phyloP scores from a whole-genome alignment of 495 filamentous ascomycete species.

The Hypoxylon fuscum region DNA sequence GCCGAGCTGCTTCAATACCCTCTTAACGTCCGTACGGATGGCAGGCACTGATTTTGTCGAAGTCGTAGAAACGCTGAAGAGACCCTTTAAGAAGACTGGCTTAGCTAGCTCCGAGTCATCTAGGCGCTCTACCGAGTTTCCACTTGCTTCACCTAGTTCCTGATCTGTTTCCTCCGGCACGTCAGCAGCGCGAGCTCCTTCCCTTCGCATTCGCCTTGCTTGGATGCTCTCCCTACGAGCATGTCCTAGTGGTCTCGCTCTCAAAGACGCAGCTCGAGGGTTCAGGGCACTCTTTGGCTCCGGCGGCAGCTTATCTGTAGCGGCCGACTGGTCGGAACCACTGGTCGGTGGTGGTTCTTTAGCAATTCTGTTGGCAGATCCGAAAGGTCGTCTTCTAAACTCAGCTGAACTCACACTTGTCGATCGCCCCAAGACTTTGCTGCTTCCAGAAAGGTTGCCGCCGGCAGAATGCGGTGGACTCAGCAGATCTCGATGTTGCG shows the following conservation, averaged over 20 bases:
- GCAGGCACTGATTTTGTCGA: slow-evolving; percentile 86
- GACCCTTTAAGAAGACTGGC: slow-evolving; percentile 94
- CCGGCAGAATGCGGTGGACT: slow-evolving; percentile 72
- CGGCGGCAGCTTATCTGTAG: slow-evolving; percentile 51
- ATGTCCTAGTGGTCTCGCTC: slow-evolving; percentile 91
- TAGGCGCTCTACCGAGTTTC: slow-evolving; percentile 60
- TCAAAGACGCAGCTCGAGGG: slow-evolving; percentile 66
- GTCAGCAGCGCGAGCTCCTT: slow-evolving; percentile 71
- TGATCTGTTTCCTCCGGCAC: slow-evolving; percentile 84
- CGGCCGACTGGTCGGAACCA: slow-evolving; percentile 76
- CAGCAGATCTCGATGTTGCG: slow-evolving; percentile 76
- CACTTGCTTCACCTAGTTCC: slow-evolving; percentile 61
- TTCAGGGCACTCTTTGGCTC: slow-evolving; percentile 50
- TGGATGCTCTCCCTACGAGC: slow-evolving; percentile 90
- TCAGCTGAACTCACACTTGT: slow-evolving; percentile 90
- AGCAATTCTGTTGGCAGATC: slow-evolving; percentile 55
- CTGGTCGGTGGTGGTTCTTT: slow-evolving; percentile 75
- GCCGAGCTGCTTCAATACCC: slow-evolving; percentile 85
- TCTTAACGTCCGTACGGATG: slow-evolving; percentile 91
- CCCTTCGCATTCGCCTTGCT: slow-evolving; percentile 70
- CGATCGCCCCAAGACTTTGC: slow-evolving; percentile 76
- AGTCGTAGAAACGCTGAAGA: slow-evolving; percentile 97
- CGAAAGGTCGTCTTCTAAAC: slow-evolving; percentile 69
- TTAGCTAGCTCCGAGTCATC: slow-evolving; percentile 73
- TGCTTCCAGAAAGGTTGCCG: slow-evolving; percentile 62